Percentiles rank a stretch among this genome's conserved stretches.
These are phyloP conservation scores for Solanum pimpinellifolium DNA, from an alignment of 257 asterid species.

Conservation along the genomic window DNA sequence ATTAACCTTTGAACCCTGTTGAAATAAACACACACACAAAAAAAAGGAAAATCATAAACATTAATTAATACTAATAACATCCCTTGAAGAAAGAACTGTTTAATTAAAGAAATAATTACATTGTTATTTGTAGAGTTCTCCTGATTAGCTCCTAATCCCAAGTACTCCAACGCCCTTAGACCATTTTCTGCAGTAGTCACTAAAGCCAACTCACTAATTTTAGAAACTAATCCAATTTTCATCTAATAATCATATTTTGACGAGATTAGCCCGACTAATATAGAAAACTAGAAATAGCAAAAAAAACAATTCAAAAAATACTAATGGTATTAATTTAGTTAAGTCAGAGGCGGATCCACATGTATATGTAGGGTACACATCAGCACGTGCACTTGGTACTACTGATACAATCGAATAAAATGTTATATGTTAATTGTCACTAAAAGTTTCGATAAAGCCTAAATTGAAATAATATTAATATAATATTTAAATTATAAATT, in stretches of 20 bases:
- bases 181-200: constrained; percentile 63
- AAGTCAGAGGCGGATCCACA: not conserved
- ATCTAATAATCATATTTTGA: not conserved
- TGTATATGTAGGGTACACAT: no score
- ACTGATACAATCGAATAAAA: not conserved
- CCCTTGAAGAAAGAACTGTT: not conserved
- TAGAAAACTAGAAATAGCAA: not conserved
- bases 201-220: constrained; percentile 4
- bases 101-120: constrained; percentile 9
- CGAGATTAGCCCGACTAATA: not conserved
- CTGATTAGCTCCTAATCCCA: constrained; percentile 26
- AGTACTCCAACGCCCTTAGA: constrained; percentile 47
- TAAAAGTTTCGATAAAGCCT: no score
- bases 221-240: not conserved
- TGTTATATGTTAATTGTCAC: no score
- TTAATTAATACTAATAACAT: not conserved
- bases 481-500: no score
- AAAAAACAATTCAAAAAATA: not conserved
- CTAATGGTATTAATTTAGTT: not conserved
- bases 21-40: not conserved
- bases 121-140: constrained; percentile 1
- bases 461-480: no score
- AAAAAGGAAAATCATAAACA: not conserved
- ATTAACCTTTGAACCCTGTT: constrained; percentile 39
- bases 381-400: not conserved